Percentiles rank a stretch among this genome's conserved stretches.
Evolutionary conservation across 257 asterid species (phyloP).

Genomic region (Haberlea rhodopensis): DNA sequence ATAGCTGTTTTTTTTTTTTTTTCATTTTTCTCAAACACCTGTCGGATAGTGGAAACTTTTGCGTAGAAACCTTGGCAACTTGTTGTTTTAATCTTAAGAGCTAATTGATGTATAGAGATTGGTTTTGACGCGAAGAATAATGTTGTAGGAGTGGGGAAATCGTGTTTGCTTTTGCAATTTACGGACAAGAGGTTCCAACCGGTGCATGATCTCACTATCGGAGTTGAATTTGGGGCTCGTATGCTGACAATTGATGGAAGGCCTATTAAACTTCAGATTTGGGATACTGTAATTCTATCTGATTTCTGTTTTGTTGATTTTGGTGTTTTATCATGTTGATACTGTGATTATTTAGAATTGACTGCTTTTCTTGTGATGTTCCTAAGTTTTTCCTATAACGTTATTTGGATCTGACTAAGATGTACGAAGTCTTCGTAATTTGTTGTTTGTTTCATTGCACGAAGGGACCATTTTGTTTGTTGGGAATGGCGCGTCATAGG

Average conservation of each 20-base stretch:
- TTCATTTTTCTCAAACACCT: too few relatives aligned
- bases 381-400: background rate
- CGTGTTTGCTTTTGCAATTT: slow-evolving; percentile 62
- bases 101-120: slow-evolving; percentile 17
- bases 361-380: background rate
- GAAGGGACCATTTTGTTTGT: background rate
- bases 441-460: background rate
- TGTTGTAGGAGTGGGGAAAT: slow-evolving; percentile 58
- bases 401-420: background rate
- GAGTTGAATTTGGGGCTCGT: slow-evolving; percentile 70
- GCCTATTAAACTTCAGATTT: slow-evolving; percentile 64
- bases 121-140: background rate
- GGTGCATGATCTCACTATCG: slow-evolving; percentile 66
- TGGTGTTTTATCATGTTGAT: background rate
- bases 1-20: background rate
- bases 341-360: background rate
- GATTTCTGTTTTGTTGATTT: background rate
- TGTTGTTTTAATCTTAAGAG: background rate
- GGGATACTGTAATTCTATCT: slow-evolving; percentile 56
- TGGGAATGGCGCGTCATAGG: background rate
- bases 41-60: too few relatives aligned
- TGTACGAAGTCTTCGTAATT: background rate
- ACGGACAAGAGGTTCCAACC: slow-evolving; percentile 68
- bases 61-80: background rate
- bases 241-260: slow-evolving; percentile 52